Base-by-base conservation (phyloP, 305 asterid genomes). In the Fraxinus paxiana region DNA sequence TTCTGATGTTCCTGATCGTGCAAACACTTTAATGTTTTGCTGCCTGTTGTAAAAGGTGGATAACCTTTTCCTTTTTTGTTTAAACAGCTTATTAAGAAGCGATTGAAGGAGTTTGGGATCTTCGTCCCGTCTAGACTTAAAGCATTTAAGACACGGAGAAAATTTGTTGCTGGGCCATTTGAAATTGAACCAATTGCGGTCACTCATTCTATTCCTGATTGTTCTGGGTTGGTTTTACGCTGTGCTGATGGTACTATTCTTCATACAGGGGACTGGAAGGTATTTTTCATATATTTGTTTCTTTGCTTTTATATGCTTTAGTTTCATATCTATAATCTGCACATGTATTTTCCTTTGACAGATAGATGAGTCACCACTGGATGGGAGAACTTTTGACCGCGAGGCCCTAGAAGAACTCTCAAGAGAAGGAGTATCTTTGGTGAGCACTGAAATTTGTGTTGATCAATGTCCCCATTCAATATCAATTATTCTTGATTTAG, bases 241-340 rank as follows among this genome's bases (percentile, higher is more conserved):
- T 96, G 98, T 86, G 84, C 95, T 85, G 99, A 94, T 88, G 99
- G 99, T 79, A 94, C 97, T 79, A 94, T 96, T 87, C 97, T 96
- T 86, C 99, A 96, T 86, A 96, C 99, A 30, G 99, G 99, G 76
- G 99, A 96, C 86, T 96, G 99, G 99, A 96, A 96, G 99, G 99
- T 94, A 86, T 76, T 84, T 84, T 73, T 82, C 75, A 73, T 78
- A 28, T 48, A 48, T 26, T 80, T 74, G 18, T 72, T 17, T 26
- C 8, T 73, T 79, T 43, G 22, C 30, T 37, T 8, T 33, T 34
- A 5, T 28, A 28, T 63, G 5, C 75, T 75, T 76, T 34, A 77
- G 28, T 71, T 26, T 73, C 72, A 54, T 71, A 76, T 48, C 30
- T 26, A 4, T 72, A 59, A 76, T 56, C 70, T 56, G 79, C 78